Base-by-base conservation (phyloP, 2,329 filamentous ascomycete genomes). In the Aureobasidium pullulans region DNA sequence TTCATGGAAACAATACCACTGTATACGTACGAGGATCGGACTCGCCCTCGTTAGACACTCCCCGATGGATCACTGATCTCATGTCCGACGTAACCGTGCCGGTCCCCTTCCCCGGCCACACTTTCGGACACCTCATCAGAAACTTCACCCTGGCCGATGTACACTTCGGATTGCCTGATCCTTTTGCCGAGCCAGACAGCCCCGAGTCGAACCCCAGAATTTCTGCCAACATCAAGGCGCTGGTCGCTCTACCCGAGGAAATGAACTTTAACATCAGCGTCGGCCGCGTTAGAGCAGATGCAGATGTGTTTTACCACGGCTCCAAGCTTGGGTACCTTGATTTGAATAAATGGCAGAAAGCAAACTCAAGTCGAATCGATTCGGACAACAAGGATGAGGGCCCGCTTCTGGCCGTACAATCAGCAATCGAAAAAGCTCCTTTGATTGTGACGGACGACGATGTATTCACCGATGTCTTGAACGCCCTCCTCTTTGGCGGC, bases 101-200 rank as follows among this genome's bases (percentile, higher is more conserved):
- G 3, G 77, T 97, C 6, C 88, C 90, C 6, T 88, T 97, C 63
- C 89, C 90, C 0, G 90, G 90, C 5, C 84, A 86, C 61, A 86
- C 86, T 0, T 86, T 96, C 66, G 90, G 91, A 64, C 85, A 88
- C 64, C 76, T 96, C 15, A 88, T 99, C 69, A 87, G 86, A 65
- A 93, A 94, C 66, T 96, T 97, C 70, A 88, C 90, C 23, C 77
- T 97, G 64, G 84, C 85, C 1, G 83, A 96, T 69, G 90, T 95
- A 42, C 85, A 95, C 67, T 96, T 99, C 71, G 84, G 83, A 50
- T 76, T 99, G 47, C 94, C 94, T 0, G 84, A 91, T 66, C 88
- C 89, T 0, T 83, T 87, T 66, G 89, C 90, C 2, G 85, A 91
- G 16, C 89, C 89, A 0, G 83, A 81, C 60, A 84, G 86, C 10